Base-by-base conservation (phyloP, 106 monocot genomes). In the Dactylorhiza incarnata region DNA sequence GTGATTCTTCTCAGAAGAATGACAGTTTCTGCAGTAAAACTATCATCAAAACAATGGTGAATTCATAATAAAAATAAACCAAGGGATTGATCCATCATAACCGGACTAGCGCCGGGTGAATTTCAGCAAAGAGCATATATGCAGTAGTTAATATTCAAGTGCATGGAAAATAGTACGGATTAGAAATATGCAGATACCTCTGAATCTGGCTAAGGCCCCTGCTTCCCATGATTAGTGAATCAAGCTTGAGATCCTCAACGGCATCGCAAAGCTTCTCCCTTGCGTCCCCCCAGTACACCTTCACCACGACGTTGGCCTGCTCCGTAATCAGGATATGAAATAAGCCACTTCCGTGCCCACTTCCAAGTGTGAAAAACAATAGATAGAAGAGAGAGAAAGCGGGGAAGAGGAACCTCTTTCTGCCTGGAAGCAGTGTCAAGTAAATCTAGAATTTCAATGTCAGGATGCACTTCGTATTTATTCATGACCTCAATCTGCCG, bases 281-380 rank as follows among this genome's bases (percentile, higher is more conserved):
- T 9, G 91, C 87, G 79, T 95, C 94, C 25, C 94, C 94, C 89
- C 91, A 91, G 84, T 87, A 95, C 11, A 95, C 15, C 87, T 89
- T 95, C 62, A 83, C 49, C 49, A 84, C 83, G 45, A 95, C 75
- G 47, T 26, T 89, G 10, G 79, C 84, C 94, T 91, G 74, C 9
- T 13, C 7, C 12, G 0, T 25, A n/a, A 14, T 29, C 14, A 29
- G 12, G 29, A 13, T 26, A 65, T 65, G 6, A 65, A 65, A 13
- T 29, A 65, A 65, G 26, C 29, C 65, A 26, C 65, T 37, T 37
- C 37, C 37, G 37, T 37, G 3, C 37, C 37, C 37, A 37, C 37
- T 37, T 37, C 37, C 9, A 24, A 29, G 2, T 26, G 29, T 24
- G 10, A 23, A 48, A 73, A 66, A 26, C 7, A 51, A n/a, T 5